A percentile compares a stretch with the other conserved stretches of the same genome.
phyloP scores from a whole-genome alignment of 768 basidiomycete species.

The Podaxis rugospora region DNA sequence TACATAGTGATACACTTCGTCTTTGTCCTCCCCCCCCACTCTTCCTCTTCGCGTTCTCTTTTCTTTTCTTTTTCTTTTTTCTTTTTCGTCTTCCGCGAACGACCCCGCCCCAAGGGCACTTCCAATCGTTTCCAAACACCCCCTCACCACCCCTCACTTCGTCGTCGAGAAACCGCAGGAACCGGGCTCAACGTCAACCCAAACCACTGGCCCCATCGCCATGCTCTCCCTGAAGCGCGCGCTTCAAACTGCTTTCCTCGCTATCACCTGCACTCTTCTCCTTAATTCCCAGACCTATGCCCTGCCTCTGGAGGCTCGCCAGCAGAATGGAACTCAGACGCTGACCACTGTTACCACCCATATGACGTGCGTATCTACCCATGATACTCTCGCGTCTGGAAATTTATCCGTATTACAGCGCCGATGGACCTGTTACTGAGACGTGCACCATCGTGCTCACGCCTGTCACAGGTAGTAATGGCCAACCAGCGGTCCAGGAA shows the following conservation, averaged over 20 bases:
- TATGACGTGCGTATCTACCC: slow-evolving; percentile 37
- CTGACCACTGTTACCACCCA: slow-evolving; percentile 39
- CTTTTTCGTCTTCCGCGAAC: slow-evolving; percentile 20
- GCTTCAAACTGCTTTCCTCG: slow-evolving; percentile 28
- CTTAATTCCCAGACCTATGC: slow-evolving; percentile 30
- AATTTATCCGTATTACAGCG: slow-evolving; percentile 26
- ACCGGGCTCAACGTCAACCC: slow-evolving; percentile 34
- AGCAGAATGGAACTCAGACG: slow-evolving; percentile 21
- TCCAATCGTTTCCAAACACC: slow-evolving; percentile 35
- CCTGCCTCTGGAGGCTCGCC: slow-evolving; percentile 31
- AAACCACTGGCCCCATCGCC: slow-evolving; percentile 17
- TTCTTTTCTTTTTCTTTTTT: slow-evolving; percentile 20
- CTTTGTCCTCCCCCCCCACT: slow-evolving; percentile 11
- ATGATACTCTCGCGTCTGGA: background rate
- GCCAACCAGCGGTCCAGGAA: slow-evolving; percentile 46
- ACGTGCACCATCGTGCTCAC: slow-evolving; percentile 58
- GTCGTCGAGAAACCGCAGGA: slow-evolving; percentile 46
- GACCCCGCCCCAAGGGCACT: slow-evolving; percentile 39
- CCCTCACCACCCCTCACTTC: slow-evolving; percentile 15
- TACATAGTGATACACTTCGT: background rate
- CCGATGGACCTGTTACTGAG: slow-evolving; percentile 47
- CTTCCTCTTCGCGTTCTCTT: slow-evolving; percentile 17
- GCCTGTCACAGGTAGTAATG: slow-evolving; percentile 45
- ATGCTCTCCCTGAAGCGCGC: slow-evolving; percentile 34
- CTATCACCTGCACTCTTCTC: slow-evolving; percentile 34